Base-by-base conservation (phyloP, 331 rosid genomes). In the Quercus lobata region DNA sequence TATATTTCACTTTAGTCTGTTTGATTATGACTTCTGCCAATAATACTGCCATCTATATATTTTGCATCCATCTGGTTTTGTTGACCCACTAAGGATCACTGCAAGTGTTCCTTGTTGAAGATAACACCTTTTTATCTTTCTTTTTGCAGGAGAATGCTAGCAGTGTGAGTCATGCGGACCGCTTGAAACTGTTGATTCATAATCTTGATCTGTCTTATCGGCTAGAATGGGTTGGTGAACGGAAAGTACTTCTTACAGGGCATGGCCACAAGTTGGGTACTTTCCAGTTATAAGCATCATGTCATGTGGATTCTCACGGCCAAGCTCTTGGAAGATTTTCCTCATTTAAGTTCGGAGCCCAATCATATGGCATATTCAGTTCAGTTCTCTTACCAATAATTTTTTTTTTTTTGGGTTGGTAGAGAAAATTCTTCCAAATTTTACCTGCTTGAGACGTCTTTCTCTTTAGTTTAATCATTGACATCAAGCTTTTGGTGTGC, bases 201-300 rank as follows among this genome's bases (percentile, higher is more conserved):
- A 90, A 90, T 83, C 89, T 95, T 66, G 97, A 95, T 83, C 99
- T 95, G 63, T 89, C 93, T 27, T 92, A 92, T 81, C 90, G 92
- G 76, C 87, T 95, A 68, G 90, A 88, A 76, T 95, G 97, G 99
- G 80, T 78, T 35, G 88, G 82, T 62, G 89, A 87, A 53, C 86
- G 97, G 81, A 92, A 90, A 80, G 87, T 95, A 63, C 85, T 76
- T 79, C 96, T 92, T 76, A 62, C 87, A 5, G 76, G 89, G 84
- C 97, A 90, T 84, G 93, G 94, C 66, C 88, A 86, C n/a, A 96
- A 91, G 74, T 76, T 95, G 83, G 97, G 97, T 41, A 83, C 80
- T 52, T 87, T 80, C 74, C 89, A 57, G 75, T 78, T 89, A 44
- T 89, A 79, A 83, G 70, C 60, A 49, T 73, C 55, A 24, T 18